Base-by-base conservation (phyloP, 345 rosid species). In the Physaria fendleri region DNA sequence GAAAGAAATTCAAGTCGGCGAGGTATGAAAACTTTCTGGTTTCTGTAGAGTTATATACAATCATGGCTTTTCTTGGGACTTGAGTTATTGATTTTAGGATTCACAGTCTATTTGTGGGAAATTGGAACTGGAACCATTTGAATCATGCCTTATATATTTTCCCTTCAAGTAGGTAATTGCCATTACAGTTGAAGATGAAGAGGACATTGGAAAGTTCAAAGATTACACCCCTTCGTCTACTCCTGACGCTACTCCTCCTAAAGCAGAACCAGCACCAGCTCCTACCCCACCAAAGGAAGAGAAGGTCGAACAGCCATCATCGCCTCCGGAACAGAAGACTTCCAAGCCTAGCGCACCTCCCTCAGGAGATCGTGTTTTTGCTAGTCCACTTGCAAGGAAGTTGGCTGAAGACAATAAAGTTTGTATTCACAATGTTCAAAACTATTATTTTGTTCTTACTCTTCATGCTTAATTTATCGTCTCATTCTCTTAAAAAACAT, bases 141-240 rank as follows among this genome's bases (percentile, higher is more conserved):
- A 32, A 48, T 49, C 32, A 48, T 49, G 69, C 34, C 23, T 55
- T 54, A 25, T 56, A 12, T 56, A 3, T 13, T 74, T 43, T 61
- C 15, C 45, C 14, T 27, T 49, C n/a, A n/a, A n/a, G n/a, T n/a
- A n/a, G n/a, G n/a, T n/a, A n/a, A n/a, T n/a, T n/a, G n/a, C n/a
- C n/a, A n/a, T n/a, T n/a, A n/a, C n/a, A n/a, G 97, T 88, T 32
- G 97, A 92, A 76, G 99, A 92, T 9, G 94, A 85, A 76, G 94
- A 68, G 30, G 89, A 92, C 67, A 76, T 92, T 74, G 78, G 38
- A 30, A 88, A 84, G 79, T 84, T 92, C 40, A 88, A 88, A 76
- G 98, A 88, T 73, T 92, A 82, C 76, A 88, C 71, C 54, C 95
- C 96, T 13, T 51, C 81, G 17, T 76, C 94, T 25, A 67, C 10